Conservation (phyloP, 2,329 filamentous ascomycete species). For the Ceratocystis harringtonii region DNA sequence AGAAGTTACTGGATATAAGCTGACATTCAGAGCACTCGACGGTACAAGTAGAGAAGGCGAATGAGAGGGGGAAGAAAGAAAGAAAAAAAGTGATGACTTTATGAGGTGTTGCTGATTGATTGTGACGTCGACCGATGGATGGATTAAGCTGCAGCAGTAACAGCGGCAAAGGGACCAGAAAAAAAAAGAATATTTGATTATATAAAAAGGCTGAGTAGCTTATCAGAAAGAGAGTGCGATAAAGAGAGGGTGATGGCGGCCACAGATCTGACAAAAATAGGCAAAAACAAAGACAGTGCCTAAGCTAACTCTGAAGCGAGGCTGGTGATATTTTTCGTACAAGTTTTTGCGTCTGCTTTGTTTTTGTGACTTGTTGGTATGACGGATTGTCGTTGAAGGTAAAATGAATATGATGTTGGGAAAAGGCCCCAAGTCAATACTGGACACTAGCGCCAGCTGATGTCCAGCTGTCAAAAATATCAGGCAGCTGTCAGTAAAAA, state of each 20-base stretch:
- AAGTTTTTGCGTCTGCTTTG: background rate
- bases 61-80: background rate
- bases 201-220: background rate
- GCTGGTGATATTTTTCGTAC: background rate
- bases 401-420: background rate
- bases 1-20: background rate
- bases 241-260: background rate
- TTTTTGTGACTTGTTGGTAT: background rate
- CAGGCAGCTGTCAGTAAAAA: background rate
- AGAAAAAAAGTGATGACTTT: background rate
- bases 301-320: background rate
- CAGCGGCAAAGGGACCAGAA: background rate
- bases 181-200: constrained; percentile 3
- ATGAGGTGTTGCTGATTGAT: background rate
- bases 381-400: background rate
- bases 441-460: background rate
- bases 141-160: background rate
- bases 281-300: background rate
- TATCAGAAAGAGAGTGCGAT: background rate
- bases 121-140: background rate
- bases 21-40: background rate
- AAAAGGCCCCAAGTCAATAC: background rate
- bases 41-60: background rate
- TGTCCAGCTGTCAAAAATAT: background rate
- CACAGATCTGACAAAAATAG: background rate